phyloP scores from a whole-genome alignment of 2,329 filamentous ascomycete species.

The Fusarium cyanostomum region DNA sequence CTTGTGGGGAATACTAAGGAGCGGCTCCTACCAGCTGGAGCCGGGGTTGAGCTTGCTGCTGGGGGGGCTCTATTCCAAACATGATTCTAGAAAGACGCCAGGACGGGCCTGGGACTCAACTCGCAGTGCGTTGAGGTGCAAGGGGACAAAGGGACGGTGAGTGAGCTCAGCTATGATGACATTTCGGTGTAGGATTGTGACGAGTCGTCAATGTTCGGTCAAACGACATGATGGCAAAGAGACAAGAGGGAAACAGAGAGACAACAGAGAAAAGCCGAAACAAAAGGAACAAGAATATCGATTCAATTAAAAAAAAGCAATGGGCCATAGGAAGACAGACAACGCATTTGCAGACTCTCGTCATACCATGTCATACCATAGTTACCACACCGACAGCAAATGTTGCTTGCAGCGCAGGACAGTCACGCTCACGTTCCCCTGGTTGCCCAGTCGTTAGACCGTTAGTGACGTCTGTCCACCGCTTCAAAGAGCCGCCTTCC shows the following conservation, averaged over 20 bases:
- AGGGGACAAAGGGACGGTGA: slow-evolving; percentile 31
- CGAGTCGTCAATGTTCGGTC: slow-evolving; percentile 27
- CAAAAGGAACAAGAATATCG: slow-evolving; percentile 15
- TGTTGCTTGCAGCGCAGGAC: slow-evolving; percentile 33
- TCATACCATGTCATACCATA: slow-evolving; percentile 41
- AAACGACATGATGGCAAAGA: slow-evolving; percentile 30
- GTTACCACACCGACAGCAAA: slow-evolving; percentile 28
- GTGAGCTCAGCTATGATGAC: slow-evolving; percentile 26
- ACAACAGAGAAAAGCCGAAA: slow-evolving; percentile 8
- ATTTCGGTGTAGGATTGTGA: slow-evolving; percentile 37
- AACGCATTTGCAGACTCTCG: slow-evolving; percentile 25
- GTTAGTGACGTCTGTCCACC: slow-evolving; percentile 37
- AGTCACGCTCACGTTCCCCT: slow-evolving; percentile 32
- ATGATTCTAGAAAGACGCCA: slow-evolving; percentile 43
- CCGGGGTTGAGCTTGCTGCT: slow-evolving; percentile 33
- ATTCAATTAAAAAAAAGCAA: slow-evolving; percentile 35
- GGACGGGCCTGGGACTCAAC: slow-evolving; percentile 18
- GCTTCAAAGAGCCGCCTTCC: slow-evolving; percentile 24
- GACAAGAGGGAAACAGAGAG: slow-evolving; percentile 30
- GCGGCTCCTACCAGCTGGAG: slow-evolving; percentile 19
- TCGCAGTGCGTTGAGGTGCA: slow-evolving; percentile 17
- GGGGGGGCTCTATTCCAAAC: slow-evolving; percentile 40
- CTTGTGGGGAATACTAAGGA: slow-evolving; percentile 40
- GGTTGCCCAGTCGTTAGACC: slow-evolving; percentile 34
- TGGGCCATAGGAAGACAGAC: slow-evolving; percentile 4